Conservation (phyloP, 129 eudicot genomes). For the Logfia minima region DNA sequence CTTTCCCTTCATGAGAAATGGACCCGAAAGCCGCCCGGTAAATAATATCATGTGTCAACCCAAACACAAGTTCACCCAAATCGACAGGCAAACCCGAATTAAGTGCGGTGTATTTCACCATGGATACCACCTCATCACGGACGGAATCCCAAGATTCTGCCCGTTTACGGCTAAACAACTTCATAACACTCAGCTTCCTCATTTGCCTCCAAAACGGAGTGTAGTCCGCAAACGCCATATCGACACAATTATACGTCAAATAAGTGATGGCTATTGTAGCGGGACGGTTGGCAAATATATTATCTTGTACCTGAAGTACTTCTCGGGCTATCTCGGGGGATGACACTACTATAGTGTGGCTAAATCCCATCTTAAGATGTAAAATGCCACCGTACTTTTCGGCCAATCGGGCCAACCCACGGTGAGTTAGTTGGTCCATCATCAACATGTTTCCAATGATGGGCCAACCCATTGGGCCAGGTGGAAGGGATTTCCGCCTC, state of each 20-base stretch:
- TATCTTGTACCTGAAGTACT: conserved; percentile 82
- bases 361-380: conserved; percentile 70
- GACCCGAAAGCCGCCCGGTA: conserved; percentile 94
- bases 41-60: conserved; percentile 64
- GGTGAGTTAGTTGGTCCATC: conserved; percentile 82
- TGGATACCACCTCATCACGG: conserved; percentile 73
- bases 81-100: conserved; percentile 50
- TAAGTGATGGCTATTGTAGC: conserved; percentile 75
- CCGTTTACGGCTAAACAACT: conserved; percentile 78
- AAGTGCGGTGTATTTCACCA: conserved; percentile 44
- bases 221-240: conserved; percentile 91
- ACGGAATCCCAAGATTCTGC: conserved; percentile 97
- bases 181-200: conserved; percentile 84
- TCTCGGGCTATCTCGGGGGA: conserved; percentile 72
- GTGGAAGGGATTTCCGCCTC: conserved; percentile 60
- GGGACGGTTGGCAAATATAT: conserved; percentile 79
- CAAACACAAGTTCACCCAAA: conserved; percentile 76
- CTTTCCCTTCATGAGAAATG: conserved; percentile 59
- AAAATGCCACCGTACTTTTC: conserved; percentile 69
- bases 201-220: conserved; percentile 96
- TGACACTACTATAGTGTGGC: conserved; percentile 66
- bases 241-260: conserved; percentile 73
- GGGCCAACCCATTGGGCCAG: conserved; percentile 90
- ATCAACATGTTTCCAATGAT: conserved; percentile 83
- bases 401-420: conserved; percentile 68